Conservation (phyloP, 2,329 filamentous ascomycete species). For the Xylogone sp. region DNA sequence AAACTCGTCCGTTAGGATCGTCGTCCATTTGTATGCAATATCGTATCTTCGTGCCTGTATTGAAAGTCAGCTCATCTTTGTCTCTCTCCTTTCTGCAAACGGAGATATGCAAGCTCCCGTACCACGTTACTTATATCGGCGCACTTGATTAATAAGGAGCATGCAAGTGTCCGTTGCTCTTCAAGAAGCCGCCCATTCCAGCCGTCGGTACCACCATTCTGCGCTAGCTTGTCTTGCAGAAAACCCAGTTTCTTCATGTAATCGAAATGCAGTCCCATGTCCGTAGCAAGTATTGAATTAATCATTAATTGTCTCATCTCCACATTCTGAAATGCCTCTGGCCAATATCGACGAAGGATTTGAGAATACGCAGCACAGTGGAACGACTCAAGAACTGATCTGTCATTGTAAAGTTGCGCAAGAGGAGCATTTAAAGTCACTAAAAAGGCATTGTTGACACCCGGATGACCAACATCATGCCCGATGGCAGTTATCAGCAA, state of each 20-base stretch:
- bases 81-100: neutral
- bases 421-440: slow-evolving; percentile 88
- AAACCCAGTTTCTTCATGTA: slow-evolving; percentile 90
- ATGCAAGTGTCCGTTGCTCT: slow-evolving; percentile 75
- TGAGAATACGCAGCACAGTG: slow-evolving; percentile 97
- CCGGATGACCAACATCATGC: slow-evolving; percentile 95
- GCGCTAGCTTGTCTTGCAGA: slow-evolving; percentile 72
- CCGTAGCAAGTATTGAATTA: slow-evolving; percentile 93
- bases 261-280: slow-evolving; percentile 96
- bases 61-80: slow-evolving; percentile 23
- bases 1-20: slow-evolving; percentile 93
- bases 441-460: slow-evolving; percentile 96
- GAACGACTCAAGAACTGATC: slow-evolving; percentile 93
- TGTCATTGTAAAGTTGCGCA: slow-evolving; percentile 94
- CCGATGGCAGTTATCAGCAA: slow-evolving; percentile 94
- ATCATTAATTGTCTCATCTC: slow-evolving; percentile 90
- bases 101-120: slow-evolving; percentile 36
- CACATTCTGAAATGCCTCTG: slow-evolving; percentile 70
- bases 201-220: slow-evolving; percentile 60
- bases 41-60: slow-evolving; percentile 76
- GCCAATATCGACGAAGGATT: slow-evolving; percentile 91
- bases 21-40: slow-evolving; percentile 83
- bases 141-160: slow-evolving; percentile 92
- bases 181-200: slow-evolving; percentile 77
- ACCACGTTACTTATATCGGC: slow-evolving; percentile 98